Conservation (phyloP, 2,329 filamentous ascomycete genomes). For the Colletotrichum cordylinicola region DNA sequence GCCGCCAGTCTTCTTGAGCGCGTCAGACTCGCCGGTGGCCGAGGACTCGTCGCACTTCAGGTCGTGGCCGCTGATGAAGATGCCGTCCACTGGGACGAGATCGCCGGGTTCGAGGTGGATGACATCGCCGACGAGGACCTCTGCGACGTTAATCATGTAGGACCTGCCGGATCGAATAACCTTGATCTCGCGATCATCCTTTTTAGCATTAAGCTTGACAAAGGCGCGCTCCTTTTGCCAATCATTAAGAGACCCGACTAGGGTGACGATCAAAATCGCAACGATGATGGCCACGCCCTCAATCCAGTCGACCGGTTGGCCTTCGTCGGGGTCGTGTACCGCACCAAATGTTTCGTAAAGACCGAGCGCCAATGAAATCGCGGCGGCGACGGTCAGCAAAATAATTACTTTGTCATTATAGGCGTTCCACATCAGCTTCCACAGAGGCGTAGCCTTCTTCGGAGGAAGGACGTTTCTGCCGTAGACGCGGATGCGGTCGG, state of each 20-base stretch:
- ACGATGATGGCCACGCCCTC: conserved; percentile 72
- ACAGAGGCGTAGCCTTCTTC: conserved; percentile 66
- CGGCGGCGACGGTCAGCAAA: conserved; percentile 68
- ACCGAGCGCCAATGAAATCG: conserved; percentile 70
- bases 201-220: conserved; percentile 65
- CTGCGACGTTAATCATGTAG: conserved; percentile 67
- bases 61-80: conserved; percentile 63
- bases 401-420: conserved; percentile 75
- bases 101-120: conserved; percentile 74
- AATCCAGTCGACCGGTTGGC: conserved; percentile 64
- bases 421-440: conserved; percentile 68
- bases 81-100: conserved; percentile 72
- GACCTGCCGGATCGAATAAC: conserved; percentile 71
- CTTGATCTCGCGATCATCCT: conserved; percentile 70
- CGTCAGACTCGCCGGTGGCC: conserved; percentile 76
- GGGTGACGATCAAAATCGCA: conserved; percentile 68
- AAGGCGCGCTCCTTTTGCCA: conserved; percentile 74
- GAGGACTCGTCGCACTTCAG: conserved; percentile 75
- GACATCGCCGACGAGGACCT: conserved; percentile 73
- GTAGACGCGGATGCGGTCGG: conserved; percentile 63
- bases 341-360: conserved; percentile 69
- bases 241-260: conserved; percentile 69
- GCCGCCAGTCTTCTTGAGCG: conserved; percentile 70
- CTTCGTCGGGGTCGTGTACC: conserved; percentile 44
- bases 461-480: conserved; percentile 66